A percentile compares a stretch with the other conserved stretches of the same genome.
Conservation (phyloP, 2,329 filamentous ascomycete species). For the Talaromyces sp. region DNA sequence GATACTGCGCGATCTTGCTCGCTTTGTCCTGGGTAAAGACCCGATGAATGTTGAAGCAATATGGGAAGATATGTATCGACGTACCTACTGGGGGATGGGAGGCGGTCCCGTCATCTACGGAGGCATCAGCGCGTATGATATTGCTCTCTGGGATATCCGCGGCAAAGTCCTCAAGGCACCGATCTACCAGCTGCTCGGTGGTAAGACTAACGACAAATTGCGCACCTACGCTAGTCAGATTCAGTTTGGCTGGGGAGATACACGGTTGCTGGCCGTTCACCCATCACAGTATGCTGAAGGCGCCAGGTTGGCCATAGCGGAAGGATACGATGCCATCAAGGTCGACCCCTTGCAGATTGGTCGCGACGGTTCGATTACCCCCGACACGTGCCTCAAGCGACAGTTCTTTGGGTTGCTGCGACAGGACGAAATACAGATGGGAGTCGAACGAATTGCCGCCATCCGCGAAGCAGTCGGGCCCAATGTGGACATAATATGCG, state of each 20-base stretch:
- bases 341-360: constrained; percentile 61
- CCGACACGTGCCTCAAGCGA: constrained; percentile 69
- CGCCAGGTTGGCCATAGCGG: constrained; percentile 31
- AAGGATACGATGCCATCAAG: constrained; percentile 72
- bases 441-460: constrained; percentile 50
- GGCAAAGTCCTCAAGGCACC: neutral
- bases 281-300: too few relatives aligned
- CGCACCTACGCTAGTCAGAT: constrained; percentile 59
- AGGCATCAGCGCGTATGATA: neutral
- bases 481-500: constrained; percentile 67
- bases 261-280: too few relatives aligned
- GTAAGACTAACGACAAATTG: constrained; percentile 53
- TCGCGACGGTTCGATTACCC: constrained; percentile 67
- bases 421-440: constrained; percentile 56
- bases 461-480: constrained; percentile 56
- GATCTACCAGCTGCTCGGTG: neutral
- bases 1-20: neutral
- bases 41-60: neutral
- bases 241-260: too few relatives aligned
- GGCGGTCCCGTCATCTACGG: neutral
- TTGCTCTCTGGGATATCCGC: constrained; percentile 1
- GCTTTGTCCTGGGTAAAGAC: neutral
- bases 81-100: neutral
- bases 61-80: neutral
- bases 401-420: constrained; percentile 65